Conservation (phyloP, 1,284 basidiomycete species). For the Leccinum solheimii region DNA sequence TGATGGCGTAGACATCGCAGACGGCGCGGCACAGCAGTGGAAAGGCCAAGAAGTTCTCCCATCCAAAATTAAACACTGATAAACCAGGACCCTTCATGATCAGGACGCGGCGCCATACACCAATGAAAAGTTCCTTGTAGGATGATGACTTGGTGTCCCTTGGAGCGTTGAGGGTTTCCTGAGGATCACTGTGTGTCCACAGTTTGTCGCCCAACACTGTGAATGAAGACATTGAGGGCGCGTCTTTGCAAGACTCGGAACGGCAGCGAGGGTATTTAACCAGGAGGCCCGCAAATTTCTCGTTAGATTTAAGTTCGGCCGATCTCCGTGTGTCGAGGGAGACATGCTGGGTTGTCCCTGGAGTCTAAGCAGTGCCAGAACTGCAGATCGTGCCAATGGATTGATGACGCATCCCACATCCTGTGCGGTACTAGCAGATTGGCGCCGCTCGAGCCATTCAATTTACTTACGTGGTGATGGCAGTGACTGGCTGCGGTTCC, state of each 20-base stretch:
- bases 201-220: background rate
- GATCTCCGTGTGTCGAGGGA: background rate
- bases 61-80: slow-evolving; percentile 11
- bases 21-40: slow-evolving; percentile 20
- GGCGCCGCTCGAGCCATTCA: background rate
- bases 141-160: slow-evolving; percentile 3
- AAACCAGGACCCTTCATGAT: slow-evolving; percentile 13
- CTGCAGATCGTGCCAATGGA: no score
- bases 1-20: slow-evolving; percentile 23
- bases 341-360: background rate
- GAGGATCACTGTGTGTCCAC: background rate
- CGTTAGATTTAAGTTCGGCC: background rate
- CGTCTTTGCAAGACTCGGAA: background rate
- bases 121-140: slow-evolving; percentile 23
- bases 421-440: background rate
- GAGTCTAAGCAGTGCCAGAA: background rate
- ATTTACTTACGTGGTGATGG: background rate
- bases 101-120: slow-evolving; percentile 30
- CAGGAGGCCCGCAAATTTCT: background rate
- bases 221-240: background rate
- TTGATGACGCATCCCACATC: no score
- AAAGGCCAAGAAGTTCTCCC: slow-evolving; percentile 6
- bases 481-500: background rate
- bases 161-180: background rate
- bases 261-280: background rate